Base-by-base conservation (phyloP, 2,329 filamentous ascomycete genomes). In the Chrysoporthe austroafricana region DNA sequence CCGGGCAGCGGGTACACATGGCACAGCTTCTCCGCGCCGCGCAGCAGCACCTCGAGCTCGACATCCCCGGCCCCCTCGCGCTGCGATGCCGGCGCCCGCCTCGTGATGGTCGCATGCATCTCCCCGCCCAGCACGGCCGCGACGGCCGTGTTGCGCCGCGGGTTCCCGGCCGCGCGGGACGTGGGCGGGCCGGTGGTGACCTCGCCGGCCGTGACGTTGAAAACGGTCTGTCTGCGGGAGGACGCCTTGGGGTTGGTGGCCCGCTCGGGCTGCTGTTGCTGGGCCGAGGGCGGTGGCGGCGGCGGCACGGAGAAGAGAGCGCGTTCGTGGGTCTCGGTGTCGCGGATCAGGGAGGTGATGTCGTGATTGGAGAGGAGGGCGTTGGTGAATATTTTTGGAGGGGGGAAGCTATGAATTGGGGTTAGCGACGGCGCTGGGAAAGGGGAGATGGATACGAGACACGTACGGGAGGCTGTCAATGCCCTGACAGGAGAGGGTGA, bases 341-440 rank as follows among this genome's bases (percentile, higher is more conserved):
- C 96, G 69, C 96, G 92, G 75, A 99, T 97, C 60, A 99, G 83
- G 14, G 92, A 88, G 4, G 96, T 98, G 73, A 99, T 98, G 78
- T 99, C 96, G 78, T 94, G 90, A 72, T 90, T 90, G 66, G 91
- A 90, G 61, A 98, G 89, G 50, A 99, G 86, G 44, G 96, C 94
- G 78, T 97, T 97, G 73, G 94, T 96, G 81, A 98, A 99, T 75
- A 96, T 94, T 75, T 93, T 96, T n/a, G 95, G 93, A 1, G 88
- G 88, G 52, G 93, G 93, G 74, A 98, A 98, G 44, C 93, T 96
- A 11, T 71, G 61, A 62, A 42, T 26, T 34, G 46, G 1, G 67
- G 56, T 26, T 39, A 7, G 8, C 4, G 46, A 5, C 9, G 52
- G 7, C 32, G 2, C 6, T 14, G 16, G 13, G 34, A 21, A 56